Evolutionary conservation across 805 yeast species (phyloP), one percentile per base, ranked within the genome.

Genomic region (Hanseniaspora clermontiae): DNA sequence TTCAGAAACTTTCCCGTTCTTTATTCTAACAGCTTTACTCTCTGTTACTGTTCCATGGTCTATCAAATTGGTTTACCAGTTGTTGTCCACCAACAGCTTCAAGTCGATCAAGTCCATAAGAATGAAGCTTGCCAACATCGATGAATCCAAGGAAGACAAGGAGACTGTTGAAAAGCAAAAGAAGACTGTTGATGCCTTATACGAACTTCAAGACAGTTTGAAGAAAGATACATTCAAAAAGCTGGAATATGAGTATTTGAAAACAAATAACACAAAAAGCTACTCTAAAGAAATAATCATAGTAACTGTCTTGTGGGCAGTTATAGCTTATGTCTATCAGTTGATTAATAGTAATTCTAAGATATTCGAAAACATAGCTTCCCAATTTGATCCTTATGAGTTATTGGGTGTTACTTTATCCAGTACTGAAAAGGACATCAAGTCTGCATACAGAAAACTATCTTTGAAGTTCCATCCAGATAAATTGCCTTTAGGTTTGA

Each of bases 381-480:
- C 65, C 8, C 65, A 66, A 1, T 93, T 91, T 70, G 97, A 93
- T 71, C 98, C 98, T 1, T 91, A 90, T 74, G 86, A 83, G 58
- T 79, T 93, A 58, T 76, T 93, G 63, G 56, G 53, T 3, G 46
- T 57, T 5, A 75, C 84, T 24, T 75, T 77, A 46, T 74, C 82
- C 38, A 81, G 97, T 10, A 65, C 79, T 11, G 96, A 86, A 51
- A 81, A 79, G 64, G 89, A 84, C 56, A 79, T 93, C 70, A 88
- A 86, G 68, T 74, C 86, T 50, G 83, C 83, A 29, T 93, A 87
- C 72, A 81, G 95, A 71, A 87, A 87, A 71, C 76, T 93, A 53
- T 87, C 97, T 2, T 72, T 91, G 63, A 84, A 83, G 65, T 85
- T 77, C 70, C 99, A 93, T 68, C 99, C 99, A 2, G 99, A 93